A percentile compares a stretch with the other conserved stretches of the same genome.
phyloP scores from a whole-genome alignment of 2,329 filamentous ascomycete species.

The Calonectria honghensis region DNA sequence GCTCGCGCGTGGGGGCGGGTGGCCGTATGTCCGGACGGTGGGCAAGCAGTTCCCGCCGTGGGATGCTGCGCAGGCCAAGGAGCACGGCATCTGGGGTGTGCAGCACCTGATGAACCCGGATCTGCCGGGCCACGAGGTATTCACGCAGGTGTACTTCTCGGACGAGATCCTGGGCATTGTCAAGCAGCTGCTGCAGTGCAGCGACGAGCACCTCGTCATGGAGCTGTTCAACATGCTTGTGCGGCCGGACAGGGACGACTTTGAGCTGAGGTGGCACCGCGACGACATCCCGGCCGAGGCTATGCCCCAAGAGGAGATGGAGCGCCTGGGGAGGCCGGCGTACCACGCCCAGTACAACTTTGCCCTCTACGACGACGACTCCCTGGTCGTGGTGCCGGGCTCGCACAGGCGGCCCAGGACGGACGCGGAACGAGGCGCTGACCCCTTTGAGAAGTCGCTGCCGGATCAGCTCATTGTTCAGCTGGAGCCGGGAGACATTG shows the following conservation, averaged over 20 bases:
- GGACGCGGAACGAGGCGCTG: constrained; percentile 79
- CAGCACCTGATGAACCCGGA: constrained; percentile 88
- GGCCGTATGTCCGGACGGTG: constrained; percentile 88
- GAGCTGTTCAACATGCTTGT: constrained; percentile 93
- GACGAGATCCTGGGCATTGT: constrained; percentile 77
- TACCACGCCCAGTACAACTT: constrained; percentile 93
- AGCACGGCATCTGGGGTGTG: constrained; percentile 88
- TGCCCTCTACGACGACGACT: constrained; percentile 84
- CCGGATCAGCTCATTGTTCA: constrained; percentile 79
- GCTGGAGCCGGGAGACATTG: constrained; percentile 84
- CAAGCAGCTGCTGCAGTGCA: constrained; percentile 75
- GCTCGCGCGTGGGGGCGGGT: constrained; percentile 80
- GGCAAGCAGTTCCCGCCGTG: constrained; percentile 95
- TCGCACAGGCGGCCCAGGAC: constrained; percentile 84
- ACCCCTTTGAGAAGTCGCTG: constrained; percentile 77
- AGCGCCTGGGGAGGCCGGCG: constrained; percentile 75
- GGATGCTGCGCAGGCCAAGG: constrained; percentile 73
- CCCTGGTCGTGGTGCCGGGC: constrained; percentile 85
- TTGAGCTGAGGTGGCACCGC: constrained; percentile 88
- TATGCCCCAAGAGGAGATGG: constrained; percentile 79
- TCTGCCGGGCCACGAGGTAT: constrained; percentile 77
- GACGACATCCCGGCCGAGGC: constrained; percentile 86
- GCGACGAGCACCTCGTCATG: constrained; percentile 83
- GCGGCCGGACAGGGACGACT: constrained; percentile 80
- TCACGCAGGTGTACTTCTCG: constrained; percentile 84